Base-by-base conservation (phyloP, 2,329 filamentous ascomycete genomes). In the Geosmithia putterillii region DNA sequence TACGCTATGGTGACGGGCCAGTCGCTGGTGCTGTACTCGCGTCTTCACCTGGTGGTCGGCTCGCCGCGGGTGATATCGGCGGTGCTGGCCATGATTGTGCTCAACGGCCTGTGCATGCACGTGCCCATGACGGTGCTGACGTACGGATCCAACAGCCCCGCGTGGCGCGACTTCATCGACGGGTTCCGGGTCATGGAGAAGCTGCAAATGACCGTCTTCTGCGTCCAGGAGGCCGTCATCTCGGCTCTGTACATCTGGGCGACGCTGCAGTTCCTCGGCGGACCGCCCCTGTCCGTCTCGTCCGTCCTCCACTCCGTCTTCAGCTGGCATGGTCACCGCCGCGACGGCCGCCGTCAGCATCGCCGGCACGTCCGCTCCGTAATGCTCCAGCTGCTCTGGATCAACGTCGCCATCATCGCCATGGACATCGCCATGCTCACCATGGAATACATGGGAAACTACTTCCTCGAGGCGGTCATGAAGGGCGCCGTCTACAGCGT, bases 21-120 rank as follows among this genome's bases (percentile, higher is more conserved):
- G 52, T 68, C 69, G 0, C 48, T 78, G 10, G 75, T 80, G 1
- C 60, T 80, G 2, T 80, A 75, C 60, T 79, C 74, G 3, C 67
- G 76, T 4, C 65, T 80, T 1, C 73, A 79, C 51, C 63, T 80
- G 3, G 64, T 80, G 17, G 60, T 74, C 3, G 65, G 64, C n/a
- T 69, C 73, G 62, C 41, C 64, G 8, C 55, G 57, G 3, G 54
- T 69, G 10, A 61, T 78, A 1, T 63, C 63, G 3, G 62, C 61
- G 12, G 67, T 74, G 0, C 62, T 76, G 2, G 60, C 50, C 46
- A 74, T 79, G 68, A 79, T 81, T 45, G 64, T 76, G 44, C 52
- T 63, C 46, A 68, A 76, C 53, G 62, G 63, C 22, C 49, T 75
- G 35, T 45, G 75, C 6, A 54, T 76, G 12, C 70, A 77, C 50